Evolutionary conservation across 2,329 filamentous ascomycete species (phyloP).

Genomic region (Cercospora sojina): DNA sequence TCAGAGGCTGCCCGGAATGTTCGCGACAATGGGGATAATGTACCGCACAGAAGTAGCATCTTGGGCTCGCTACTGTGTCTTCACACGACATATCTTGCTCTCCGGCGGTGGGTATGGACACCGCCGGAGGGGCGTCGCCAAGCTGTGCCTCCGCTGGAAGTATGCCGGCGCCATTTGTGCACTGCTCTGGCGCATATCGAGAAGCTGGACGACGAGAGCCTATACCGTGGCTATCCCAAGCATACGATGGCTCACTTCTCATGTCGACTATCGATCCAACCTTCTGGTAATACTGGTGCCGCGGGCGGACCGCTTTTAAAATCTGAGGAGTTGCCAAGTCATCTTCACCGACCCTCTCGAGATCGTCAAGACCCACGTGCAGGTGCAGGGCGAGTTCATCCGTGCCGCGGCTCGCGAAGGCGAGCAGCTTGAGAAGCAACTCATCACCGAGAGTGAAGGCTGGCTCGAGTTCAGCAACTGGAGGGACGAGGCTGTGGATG

Average conservation of each 20-base stretch:
- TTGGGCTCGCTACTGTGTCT: background rate
- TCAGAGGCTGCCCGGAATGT: background rate
- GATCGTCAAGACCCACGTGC: background rate
- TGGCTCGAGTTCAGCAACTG: background rate
- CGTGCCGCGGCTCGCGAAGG: background rate
- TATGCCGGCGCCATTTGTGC: slow-evolving; percentile 47
- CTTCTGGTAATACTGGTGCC: background rate
- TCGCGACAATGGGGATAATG: background rate
- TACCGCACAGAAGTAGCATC: background rate
- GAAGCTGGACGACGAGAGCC: slow-evolving; percentile 37
- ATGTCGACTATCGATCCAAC: slow-evolving; percentile 18
- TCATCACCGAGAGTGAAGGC: background rate
- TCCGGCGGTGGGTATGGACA: background rate
- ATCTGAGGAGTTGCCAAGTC: background rate
- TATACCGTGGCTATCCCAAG: slow-evolving; percentile 36
- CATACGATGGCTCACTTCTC: slow-evolving; percentile 24
- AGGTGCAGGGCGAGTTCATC: background rate
- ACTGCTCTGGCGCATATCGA: slow-evolving; percentile 42
- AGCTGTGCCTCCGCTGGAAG: slow-evolving; percentile 34
- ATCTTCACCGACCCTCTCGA: background rate
- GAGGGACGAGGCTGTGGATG: background rate
- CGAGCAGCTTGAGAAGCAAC: background rate
- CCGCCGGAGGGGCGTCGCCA: background rate
- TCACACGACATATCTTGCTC: background rate
- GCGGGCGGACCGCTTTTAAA: background rate